Base-by-base conservation (phyloP, 768 basidiomycete species). In the Mycena crocata region DNA sequence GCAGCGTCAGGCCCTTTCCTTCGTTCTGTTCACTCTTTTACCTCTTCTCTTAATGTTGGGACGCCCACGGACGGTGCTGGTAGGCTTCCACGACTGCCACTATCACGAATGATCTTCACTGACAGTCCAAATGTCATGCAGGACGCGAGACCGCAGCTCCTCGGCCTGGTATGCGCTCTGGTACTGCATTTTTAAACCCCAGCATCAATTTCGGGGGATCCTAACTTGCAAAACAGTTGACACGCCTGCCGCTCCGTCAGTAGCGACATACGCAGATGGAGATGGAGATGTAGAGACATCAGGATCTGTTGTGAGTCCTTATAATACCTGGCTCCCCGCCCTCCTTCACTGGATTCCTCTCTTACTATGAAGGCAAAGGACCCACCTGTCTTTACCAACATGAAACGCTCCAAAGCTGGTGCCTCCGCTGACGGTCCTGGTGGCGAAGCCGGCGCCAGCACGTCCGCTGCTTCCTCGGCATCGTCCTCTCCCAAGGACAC, bases 291-390 rank as follows among this genome's bases (percentile, higher is more conserved):
- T 37, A 2, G 17, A 23, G 46, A 39, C 45, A 55, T 57, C 64
- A 59, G 17, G 34, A 59, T 62, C 64, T 40, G 13, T 24, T 50
- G 68, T 66, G 34, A 49, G 69, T 66, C 28, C 62, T 66, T 63
- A 60, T 67, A 70, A 67, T 31, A 42, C 26, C 39, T 24, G 21
- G 23, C 15, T 5, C 10, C 30, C 52, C 46, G 3, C 21, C 28
- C n/a, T n/a, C 37, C 37, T 57, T 31, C 46, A 23, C 14, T 55
- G 48, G 59, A 51, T 39, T 55, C 34, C 37, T 34, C 57, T 54
- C 62, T 64, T 55, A 58, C 65, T 28, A 70, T 70, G 68, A 66
- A 66, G 48, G 48, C 39, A 35, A 62, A 66, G 66, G 68, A 46
- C 56, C 59, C 63, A n/a, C 56, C 68, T 65, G 68, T 66, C 64